Base-by-base conservation (phyloP, 1,284 basidiomycete genomes). In the Somion occarium region DNA sequence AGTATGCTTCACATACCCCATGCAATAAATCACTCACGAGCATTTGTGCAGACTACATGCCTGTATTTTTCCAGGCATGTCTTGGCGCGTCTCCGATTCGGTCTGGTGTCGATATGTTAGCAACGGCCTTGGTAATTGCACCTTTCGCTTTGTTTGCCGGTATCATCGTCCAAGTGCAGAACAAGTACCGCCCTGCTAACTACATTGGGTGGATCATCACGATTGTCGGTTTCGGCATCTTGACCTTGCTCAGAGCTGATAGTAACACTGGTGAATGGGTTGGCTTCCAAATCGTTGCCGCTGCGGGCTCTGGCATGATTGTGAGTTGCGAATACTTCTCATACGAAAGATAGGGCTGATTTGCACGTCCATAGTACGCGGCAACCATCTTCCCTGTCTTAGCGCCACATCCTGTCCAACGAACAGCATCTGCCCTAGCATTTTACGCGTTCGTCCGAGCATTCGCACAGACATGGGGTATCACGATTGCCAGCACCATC, bases 1-100 rank as follows among this genome's bases (percentile, higher is more conserved):
- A 27, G 56, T 42, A 4, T 11, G 5, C 24, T 25, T 51, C 9
- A 22, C 15, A 25, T 2, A n/a, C n/a, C 23, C 7, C 20, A 26
- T 19, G 23, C 15, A 34, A 24, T 15, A n/a, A 20, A 12, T 3
- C 38, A 19, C 39, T 41, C 19, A 49, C 24, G 3, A 11, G 25
- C 19, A 39, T 12, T 30, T 37, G 15, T 15, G n/a, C 51, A 69
- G 68, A 64, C 43, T 70, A 70, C 46, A 50, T 71, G 1, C 67
- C 69, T 1, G 61, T 70, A 0, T 76, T 68, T 59, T 73, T 72
- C 58, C 72, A 75, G 54, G 67, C 68, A 1, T 63, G 66, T 49
- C 55, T 67, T 59, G 46, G 65, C 58, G 54, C 61, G 1, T 58
- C 55, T 1, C 59, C 64, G 1, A 52, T 61, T n/a, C 54, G 49